These are phyloP conservation scores for Cerioporus squamosus DNA, from an alignment of 1,284 basidiomycete species.

Conservation along the genomic window DNA sequence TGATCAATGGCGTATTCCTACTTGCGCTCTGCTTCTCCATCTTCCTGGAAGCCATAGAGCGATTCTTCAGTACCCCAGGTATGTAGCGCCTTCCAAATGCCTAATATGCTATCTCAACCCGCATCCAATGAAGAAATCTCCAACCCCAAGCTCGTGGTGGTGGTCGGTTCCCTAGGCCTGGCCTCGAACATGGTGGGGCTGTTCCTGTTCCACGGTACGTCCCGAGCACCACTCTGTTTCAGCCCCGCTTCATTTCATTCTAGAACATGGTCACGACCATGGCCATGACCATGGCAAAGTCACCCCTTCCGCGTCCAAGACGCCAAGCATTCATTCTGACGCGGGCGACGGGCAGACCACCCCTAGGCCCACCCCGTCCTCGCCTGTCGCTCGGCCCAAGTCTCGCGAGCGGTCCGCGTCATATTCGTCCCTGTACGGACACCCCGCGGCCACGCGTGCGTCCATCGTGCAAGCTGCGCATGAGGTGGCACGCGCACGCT, in stretches of 20 bases:
- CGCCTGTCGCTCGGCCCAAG: slow-evolving; percentile 17
- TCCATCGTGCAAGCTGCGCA: slow-evolving; percentile 88
- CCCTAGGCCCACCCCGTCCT: slow-evolving; percentile 24
- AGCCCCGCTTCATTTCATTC: not conserved
- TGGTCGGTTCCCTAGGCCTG: slow-evolving; percentile 91
- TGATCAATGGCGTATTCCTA: slow-evolving; percentile 97
- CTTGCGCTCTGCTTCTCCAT: slow-evolving; percentile 97
- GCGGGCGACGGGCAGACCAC: slow-evolving; percentile 24
- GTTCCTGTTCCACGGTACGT: slow-evolving; percentile 92
- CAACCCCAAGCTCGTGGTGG: slow-evolving; percentile 85
- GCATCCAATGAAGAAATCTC: slow-evolving; percentile 71
- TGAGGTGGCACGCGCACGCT: slow-evolving; percentile 69
- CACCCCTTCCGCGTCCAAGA: slow-evolving; percentile 28
- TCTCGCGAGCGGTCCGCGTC: slow-evolving; percentile 53
- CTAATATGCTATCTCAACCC: not conserved
- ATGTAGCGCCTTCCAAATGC: slow-evolving; percentile 25
- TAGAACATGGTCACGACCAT: slow-evolving; percentile 73
- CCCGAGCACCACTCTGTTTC: not conserved
- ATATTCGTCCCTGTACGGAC: slow-evolving; percentile 68
- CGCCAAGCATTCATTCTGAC: slow-evolving; percentile 31
- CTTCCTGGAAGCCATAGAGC: slow-evolving; percentile 89
- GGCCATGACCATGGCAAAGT: slow-evolving; percentile 45
- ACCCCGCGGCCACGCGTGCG: slow-evolving; percentile 89
- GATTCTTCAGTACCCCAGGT: slow-evolving; percentile 89
- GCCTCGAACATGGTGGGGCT: slow-evolving; percentile 93